Evolutionary conservation across 805 yeast genomes (phyloP), one percentile per base, ranked within the genome.

Genomic region (Saturnispora gosingensis): DNA sequence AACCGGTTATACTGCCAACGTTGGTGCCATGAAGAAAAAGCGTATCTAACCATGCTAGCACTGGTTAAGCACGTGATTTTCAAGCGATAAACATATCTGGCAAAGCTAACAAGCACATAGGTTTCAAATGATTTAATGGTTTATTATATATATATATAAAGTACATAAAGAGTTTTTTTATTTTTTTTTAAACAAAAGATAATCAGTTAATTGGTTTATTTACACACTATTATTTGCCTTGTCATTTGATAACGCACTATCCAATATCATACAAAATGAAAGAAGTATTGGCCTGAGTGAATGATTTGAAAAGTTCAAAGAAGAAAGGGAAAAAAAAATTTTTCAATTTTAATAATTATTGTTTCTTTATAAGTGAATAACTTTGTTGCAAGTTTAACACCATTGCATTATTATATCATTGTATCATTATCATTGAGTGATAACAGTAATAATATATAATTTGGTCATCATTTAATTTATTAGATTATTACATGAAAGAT

Each of bases 1-100:
- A 82, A 88, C 97, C 47, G 99, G 99, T 85, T 93, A 88, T 96
- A 97, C 90, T 77, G 99, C 99, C 61, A 91, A 87, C 67, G 83
- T 88, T 64, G 95, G 96, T 61, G 61, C 58, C 34, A 59, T 59
- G 56, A 84, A 85, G 71, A 86, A 91, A 83, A 86, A 82, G 81
- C 39, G 52, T 32, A 44, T 49, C 30, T 49, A 28, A 35, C 20
- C 25, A 27, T 18, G 18, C 43, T 34, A 32, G 48, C 35, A 45
- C 35, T 45, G 48, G 18, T 34, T 34, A 32, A 45, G 45, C n/a
- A 2, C 9, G 4, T 13, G n/a, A 9, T 5, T 7, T 36, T 36
- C 6, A 36, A 36, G 10, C 7, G 40, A n/a, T 30, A 30, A 30
- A 13, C 34, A 1, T 30, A 30, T 10, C 13, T 30, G 34, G 15